Conservation (phyloP, 2,329 filamentous ascomycete genomes). For the Colletotrichum ledebouriae region DNA sequence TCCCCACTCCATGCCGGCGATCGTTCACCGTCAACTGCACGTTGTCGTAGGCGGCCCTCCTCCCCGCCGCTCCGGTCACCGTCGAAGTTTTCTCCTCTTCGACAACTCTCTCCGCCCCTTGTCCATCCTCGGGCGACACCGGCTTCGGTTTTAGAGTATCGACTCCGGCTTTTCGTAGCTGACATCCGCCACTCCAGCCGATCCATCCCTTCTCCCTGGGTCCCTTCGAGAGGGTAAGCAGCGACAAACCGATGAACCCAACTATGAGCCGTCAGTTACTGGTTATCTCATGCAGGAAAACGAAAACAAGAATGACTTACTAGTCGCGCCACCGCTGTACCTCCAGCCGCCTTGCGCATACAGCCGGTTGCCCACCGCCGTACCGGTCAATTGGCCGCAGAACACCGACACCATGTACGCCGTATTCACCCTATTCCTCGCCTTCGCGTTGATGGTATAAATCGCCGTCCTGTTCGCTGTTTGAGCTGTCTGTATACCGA, state of each 20-base stretch:
- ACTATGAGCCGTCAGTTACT: conserved; percentile 21
- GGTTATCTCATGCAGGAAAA: background rate
- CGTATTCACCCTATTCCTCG: conserved; percentile 82
- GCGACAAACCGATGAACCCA: conserved; percentile 41
- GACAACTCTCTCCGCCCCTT: background rate
- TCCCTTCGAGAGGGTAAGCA: conserved; percentile 39
- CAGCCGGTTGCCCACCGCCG: conserved; percentile 67
- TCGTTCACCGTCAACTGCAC: background rate
- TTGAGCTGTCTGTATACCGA: conserved; percentile 80
- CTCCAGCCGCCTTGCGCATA: conserved; percentile 66
- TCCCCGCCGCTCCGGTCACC: conserved; percentile 21
- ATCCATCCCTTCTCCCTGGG: conserved; percentile 41
- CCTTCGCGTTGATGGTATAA: conserved; percentile 77
- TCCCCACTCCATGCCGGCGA: too few species aligned
- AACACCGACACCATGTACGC: conserved; percentile 85
- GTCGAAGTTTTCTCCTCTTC: conserved; percentile 23
- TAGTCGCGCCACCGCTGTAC: conserved; percentile 59
- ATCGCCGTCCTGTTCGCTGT: conserved; percentile 80
- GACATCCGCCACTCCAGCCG: conserved; percentile 40
- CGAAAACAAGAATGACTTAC: conserved; percentile 45
- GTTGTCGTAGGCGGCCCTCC: background rate
- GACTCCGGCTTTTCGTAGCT: conserved; percentile 27
- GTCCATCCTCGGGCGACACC: conserved; percentile 30
- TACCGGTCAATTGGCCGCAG: conserved; percentile 80
- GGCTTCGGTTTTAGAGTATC: conserved; percentile 8